phyloP scores from a whole-genome alignment of 106 monocot species.

The Acorus calamus region DNA sequence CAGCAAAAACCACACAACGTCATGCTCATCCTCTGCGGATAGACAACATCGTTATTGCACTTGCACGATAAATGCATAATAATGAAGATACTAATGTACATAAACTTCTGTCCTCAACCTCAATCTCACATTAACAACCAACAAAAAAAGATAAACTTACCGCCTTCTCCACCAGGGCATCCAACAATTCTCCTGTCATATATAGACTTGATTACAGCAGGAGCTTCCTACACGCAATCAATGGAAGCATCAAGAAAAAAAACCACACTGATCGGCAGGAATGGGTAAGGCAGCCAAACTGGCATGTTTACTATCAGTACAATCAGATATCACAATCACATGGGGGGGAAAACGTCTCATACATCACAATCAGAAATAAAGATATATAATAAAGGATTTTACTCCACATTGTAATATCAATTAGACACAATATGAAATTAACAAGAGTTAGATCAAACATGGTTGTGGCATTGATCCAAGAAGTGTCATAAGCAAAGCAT shows the following conservation, averaged over 20 bases:
- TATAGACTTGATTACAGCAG: constrained; percentile 76
- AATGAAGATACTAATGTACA: constrained; percentile 4
- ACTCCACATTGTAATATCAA: too few species aligned
- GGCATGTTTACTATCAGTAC: neutral
- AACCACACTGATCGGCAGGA: neutral
- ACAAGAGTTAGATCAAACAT: too few species aligned
- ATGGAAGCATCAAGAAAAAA: constrained; percentile 5
- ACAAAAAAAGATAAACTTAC: constrained; percentile 25
- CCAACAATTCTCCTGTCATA: constrained; percentile 88
- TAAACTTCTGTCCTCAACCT: neutral
- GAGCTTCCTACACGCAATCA: constrained; percentile 57
- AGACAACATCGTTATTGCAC: neutral
- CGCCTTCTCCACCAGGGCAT: constrained; percentile 94
- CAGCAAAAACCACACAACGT: constrained; percentile 96
- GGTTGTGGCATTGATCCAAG: too few species aligned
- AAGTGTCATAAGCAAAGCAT: too few species aligned
- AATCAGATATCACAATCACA: too few species aligned
- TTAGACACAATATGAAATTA: too few species aligned
- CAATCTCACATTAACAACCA: neutral
- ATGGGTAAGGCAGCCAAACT: neutral
- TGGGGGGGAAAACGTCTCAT: too few species aligned
- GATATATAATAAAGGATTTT: too few species aligned
- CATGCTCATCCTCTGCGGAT: constrained; percentile 90
- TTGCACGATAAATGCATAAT: neutral
- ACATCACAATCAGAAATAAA: too few species aligned